Conservation (phyloP, 257 asterid species). For the Apocynum venetum region DNA sequence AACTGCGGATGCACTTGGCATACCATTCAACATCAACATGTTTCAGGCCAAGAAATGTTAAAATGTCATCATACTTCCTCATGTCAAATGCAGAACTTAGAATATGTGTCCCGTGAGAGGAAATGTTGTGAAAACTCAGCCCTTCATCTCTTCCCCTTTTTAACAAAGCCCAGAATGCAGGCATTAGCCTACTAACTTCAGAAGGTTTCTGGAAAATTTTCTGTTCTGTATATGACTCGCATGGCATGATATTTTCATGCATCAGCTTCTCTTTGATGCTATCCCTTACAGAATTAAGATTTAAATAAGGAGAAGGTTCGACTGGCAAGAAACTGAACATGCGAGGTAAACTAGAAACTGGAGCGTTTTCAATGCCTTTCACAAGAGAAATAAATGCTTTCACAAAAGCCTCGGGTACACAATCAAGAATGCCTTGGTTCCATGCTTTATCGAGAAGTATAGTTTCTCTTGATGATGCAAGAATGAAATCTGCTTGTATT, state of each 20-base stretch:
- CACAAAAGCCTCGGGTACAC: constrained; percentile 30
- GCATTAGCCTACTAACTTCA: constrained; percentile 27
- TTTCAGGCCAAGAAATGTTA: constrained; percentile 26
- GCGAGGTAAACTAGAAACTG: constrained; percentile 19
- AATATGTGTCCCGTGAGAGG: constrained; percentile 31
- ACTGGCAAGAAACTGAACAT: constrained; percentile 33
- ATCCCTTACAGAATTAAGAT: constrained; percentile 27
- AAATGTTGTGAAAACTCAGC: constrained; percentile 30
- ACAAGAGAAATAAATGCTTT: constrained; percentile 30
- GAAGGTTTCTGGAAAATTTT: constrained; percentile 28
- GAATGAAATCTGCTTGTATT: constrained; percentile 36
- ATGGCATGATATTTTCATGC: constrained; percentile 28
- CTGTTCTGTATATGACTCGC: constrained; percentile 27
- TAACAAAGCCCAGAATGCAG: constrained; percentile 31
- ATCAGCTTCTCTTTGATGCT: constrained; percentile 24
- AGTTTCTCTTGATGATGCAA: constrained; percentile 36
- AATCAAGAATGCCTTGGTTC: constrained; percentile 36
- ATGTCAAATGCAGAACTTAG: constrained; percentile 25
- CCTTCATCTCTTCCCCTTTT: constrained; percentile 25
- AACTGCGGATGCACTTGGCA: constrained; percentile 30
- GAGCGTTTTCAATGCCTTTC: constrained; percentile 22
- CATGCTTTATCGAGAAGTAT: constrained; percentile 30
- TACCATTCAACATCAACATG: constrained; percentile 33
- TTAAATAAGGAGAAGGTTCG: constrained; percentile 19
- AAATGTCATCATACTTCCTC: constrained; percentile 14